Conservation (phyloP, 768 basidiomycete genomes). For the Pholiota microspora region DNA sequence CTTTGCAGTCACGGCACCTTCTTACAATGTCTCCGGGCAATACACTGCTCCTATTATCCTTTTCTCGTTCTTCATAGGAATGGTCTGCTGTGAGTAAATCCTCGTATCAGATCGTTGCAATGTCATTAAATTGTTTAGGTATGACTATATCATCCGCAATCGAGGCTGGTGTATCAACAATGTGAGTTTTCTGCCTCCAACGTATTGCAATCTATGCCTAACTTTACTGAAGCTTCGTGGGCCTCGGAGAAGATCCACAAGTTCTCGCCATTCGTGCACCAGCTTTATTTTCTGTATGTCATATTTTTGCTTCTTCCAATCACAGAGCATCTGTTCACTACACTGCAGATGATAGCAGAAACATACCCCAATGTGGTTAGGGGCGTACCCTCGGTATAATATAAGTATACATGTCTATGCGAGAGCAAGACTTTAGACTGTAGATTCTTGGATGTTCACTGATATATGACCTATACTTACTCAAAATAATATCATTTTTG, state of each 20-base stretch:
- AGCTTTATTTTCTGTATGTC: constrained; percentile 57
- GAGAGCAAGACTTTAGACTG: too few species aligned
- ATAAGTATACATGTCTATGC: constrained; percentile 4
- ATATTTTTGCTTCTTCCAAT: constrained; percentile 1
- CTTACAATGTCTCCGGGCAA: constrained; percentile 71
- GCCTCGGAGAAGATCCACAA: constrained; percentile 81
- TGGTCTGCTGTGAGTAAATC: constrained; percentile 58
- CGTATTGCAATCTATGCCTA: not conserved
- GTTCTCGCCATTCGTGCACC: constrained; percentile 73
- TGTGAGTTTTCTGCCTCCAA: constrained; percentile 39
- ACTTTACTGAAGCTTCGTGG: constrained; percentile 59
- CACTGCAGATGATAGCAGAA: constrained; percentile 55
- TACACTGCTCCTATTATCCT: constrained; percentile 77
- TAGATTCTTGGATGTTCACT: too few species aligned
- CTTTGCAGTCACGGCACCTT: constrained; percentile 60
- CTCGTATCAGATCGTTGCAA: not conserved
- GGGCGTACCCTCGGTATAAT: constrained; percentile 45
- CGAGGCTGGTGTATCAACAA: constrained; percentile 86
- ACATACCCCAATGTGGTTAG: constrained; percentile 70
- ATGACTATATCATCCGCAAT: constrained; percentile 70
- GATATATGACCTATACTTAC: too few species aligned
- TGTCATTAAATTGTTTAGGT: constrained; percentile 33
- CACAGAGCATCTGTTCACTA: constrained; percentile 1
- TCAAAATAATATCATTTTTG: too few species aligned
- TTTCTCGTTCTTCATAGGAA: constrained; percentile 80